Conservation (phyloP, 768 basidiomycete genomes). For the Megacollybia marginata region DNA sequence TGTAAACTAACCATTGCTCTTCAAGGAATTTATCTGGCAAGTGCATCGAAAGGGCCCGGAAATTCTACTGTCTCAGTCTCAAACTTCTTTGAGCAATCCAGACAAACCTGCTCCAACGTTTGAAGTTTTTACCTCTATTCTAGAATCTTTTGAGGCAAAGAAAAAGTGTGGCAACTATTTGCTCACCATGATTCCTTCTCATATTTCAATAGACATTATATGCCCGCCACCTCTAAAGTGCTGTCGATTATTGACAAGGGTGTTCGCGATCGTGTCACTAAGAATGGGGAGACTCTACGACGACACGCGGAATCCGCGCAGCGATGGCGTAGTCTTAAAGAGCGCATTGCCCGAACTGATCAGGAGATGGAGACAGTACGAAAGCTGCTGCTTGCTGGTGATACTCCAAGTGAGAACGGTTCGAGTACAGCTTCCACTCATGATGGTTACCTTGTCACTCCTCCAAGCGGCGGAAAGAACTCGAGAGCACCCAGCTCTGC, state of each 20-base stretch:
- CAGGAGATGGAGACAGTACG: conserved; percentile 72
- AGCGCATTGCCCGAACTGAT: conserved; percentile 76
- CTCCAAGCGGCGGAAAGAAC: conserved; percentile 41
- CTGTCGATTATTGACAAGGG: conserved; percentile 92
- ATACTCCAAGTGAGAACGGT: conserved; percentile 57
- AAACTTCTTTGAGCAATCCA: conserved; percentile 37
- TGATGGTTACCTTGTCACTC: conserved; percentile 61
- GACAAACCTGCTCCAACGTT: conserved; percentile 47
- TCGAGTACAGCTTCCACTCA: conserved; percentile 60
- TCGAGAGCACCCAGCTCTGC: conserved; percentile 38
- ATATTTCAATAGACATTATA: conserved; percentile 64
- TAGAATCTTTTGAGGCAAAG: conserved; percentile 80
- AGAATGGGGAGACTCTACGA: conserved; percentile 92
- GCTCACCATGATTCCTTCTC: conserved; percentile 7
- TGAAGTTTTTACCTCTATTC: conserved; percentile 58
- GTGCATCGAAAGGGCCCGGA: conserved; percentile 47
- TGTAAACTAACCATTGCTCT: background rate
- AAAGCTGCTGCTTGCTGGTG: conserved; percentile 46
- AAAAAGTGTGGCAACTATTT: conserved; percentile 55
- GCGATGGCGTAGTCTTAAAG: conserved; percentile 74
- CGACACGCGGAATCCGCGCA: conserved; percentile 85
- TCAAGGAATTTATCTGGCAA: conserved; percentile 81
- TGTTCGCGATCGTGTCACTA: conserved; percentile 86
- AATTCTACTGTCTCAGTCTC: conserved; percentile 31
- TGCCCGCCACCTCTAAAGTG: conserved; percentile 89